Percentiles rank a stretch among this genome's conserved stretches.
Conservation (phyloP, 129 eudicot genomes). For the Dittrichia graveolens region DNA sequence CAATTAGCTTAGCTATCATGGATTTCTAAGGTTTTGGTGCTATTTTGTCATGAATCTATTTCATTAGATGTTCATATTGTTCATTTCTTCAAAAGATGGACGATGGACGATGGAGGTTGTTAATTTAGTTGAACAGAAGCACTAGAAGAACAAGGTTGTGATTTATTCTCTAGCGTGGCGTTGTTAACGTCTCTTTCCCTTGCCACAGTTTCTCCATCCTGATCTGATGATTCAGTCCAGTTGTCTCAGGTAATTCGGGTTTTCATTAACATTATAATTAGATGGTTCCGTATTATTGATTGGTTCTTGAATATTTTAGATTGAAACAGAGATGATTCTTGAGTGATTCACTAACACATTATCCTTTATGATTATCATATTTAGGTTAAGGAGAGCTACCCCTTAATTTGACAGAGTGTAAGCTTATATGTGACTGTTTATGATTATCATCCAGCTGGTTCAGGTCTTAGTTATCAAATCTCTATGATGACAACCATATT, state of each 20-base stretch:
- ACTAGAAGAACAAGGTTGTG: conserved; percentile 49
- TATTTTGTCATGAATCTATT: not conserved
- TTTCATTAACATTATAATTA: not conserved
- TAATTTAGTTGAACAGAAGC: conserved; percentile 61
- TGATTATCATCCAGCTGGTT: conserved; percentile 13
- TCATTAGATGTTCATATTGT: not conserved
- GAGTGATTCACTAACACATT: not conserved
- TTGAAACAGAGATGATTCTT: conserved; percentile 12
- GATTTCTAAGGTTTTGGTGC: too few relatives aligned
- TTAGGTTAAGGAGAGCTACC: too few relatives aligned
- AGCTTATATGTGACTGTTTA: conserved; percentile 9
- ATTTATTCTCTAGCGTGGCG: conserved; percentile 66
- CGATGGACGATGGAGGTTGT: conserved; percentile 67
- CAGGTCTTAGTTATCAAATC: conserved; percentile 33
- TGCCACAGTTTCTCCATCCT: not conserved
- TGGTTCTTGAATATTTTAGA: not conserved
- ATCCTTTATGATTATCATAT: too few relatives aligned
- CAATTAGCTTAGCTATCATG: too few relatives aligned
- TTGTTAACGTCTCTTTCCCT: too few relatives aligned
- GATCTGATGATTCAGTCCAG: conserved; percentile 8
- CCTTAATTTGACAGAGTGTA: not conserved
- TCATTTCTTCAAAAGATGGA: conserved; percentile 56
- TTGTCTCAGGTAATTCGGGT: not conserved
- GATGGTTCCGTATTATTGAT: not conserved
- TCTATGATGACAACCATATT: conserved; percentile 25